phyloP scores from a whole-genome alignment of 2,329 filamentous ascomycete genomes.

The Graphilbum fragrans region DNA sequence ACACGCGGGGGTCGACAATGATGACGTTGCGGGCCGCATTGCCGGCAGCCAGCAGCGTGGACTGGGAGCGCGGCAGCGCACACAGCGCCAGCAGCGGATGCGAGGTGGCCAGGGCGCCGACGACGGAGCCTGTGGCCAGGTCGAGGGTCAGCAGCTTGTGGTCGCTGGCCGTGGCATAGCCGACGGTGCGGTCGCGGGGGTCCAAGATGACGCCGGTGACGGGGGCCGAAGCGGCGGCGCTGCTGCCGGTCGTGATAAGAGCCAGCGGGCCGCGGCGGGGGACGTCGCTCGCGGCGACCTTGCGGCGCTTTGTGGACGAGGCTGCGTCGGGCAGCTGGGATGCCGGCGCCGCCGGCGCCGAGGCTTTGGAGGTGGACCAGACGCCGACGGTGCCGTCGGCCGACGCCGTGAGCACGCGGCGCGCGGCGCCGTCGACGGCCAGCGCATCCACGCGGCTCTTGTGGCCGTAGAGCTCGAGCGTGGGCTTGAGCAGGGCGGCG shows the following conservation, averaged over 20 bases:
- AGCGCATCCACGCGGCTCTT: constrained; percentile 60
- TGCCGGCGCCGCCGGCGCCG: constrained; percentile 50
- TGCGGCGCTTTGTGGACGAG: constrained; percentile 60
- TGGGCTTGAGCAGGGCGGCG: constrained; percentile 47
- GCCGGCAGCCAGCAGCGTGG: constrained; percentile 51
- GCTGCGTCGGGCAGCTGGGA: constrained; percentile 47
- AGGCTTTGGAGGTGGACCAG: constrained; percentile 57
- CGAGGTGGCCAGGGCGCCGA: constrained; percentile 72
- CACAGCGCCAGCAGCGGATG: constrained; percentile 72
- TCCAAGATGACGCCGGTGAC: constrained; percentile 80
- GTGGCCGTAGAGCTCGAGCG: constrained; percentile 16
- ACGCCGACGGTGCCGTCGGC: constrained; percentile 75
- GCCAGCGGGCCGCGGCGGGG: constrained; percentile 69
- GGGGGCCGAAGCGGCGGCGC: constrained; percentile 26
- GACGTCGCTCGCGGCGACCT: constrained; percentile 39
- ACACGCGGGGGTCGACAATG: constrained; percentile 79
- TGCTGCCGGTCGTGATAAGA: constrained; percentile 41
- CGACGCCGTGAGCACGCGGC: constrained; percentile 74
- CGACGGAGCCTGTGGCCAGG: constrained; percentile 64
- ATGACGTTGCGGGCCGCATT: constrained; percentile 81
- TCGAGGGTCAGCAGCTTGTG: constrained; percentile 87
- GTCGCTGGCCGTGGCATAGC: constrained; percentile 84
- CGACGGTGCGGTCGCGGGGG: constrained; percentile 71
- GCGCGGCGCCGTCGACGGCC: constrained; percentile 56
- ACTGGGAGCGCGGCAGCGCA: constrained; percentile 48